phyloP scores from a whole-genome alignment of 78 protist species.

The Dictyostelium firmibasis region DNA sequence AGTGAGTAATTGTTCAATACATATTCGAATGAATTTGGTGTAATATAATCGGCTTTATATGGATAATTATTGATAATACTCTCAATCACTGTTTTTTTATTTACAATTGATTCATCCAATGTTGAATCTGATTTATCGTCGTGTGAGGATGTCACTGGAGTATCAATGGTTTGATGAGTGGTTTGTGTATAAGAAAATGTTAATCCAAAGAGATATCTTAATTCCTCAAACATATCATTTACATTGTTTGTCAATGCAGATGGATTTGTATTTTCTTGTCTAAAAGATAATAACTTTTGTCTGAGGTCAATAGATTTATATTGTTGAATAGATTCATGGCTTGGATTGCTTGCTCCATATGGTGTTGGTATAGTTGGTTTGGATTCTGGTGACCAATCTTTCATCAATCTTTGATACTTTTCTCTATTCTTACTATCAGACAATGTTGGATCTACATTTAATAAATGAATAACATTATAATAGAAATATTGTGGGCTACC shows the following conservation, averaged over 20 bases:
- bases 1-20: not conserved
- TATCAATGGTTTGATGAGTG: not conserved
- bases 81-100: not conserved
- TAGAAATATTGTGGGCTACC: constrained; percentile 61
- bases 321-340: not conserved
- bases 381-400: not conserved
- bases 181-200: not conserved
- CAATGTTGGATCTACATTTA: constrained; percentile 54
- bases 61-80: not conserved
- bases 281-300: not conserved
- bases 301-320: not conserved
- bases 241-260: not conserved
- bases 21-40: not conserved
- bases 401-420: not conserved
- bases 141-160: not conserved
- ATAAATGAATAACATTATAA: constrained; percentile 41
- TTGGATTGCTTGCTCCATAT: not conserved
- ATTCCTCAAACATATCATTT: not conserved
- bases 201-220: not conserved
- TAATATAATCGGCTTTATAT: not conserved
- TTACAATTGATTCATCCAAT: not conserved
- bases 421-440: not conserved
- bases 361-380: not conserved
- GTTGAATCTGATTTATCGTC: not conserved
- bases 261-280: not conserved